phyloP scores from a whole-genome alignment of 768 basidiomycete genomes.

The Amanita rimosa region DNA sequence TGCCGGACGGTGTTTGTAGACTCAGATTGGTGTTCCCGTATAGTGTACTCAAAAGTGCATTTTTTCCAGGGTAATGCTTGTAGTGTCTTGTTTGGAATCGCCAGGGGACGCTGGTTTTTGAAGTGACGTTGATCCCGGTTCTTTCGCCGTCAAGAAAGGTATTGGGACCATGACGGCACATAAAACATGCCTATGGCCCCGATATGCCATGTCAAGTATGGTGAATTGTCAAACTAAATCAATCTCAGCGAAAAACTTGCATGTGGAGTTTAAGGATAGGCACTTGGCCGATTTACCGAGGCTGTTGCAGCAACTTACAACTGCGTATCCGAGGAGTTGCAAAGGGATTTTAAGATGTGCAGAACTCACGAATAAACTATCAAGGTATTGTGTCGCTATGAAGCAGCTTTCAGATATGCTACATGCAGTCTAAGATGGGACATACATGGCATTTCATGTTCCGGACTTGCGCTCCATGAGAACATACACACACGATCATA shows the following conservation, averaged over 20 bases:
- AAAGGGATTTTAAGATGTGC: background rate
- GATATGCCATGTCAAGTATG: background rate
- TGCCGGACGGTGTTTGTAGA: background rate
- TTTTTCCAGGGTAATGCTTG: background rate
- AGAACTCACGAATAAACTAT: slow-evolving; percentile 3
- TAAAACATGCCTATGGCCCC: background rate
- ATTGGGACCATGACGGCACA: background rate
- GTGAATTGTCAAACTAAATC: slow-evolving; percentile 6
- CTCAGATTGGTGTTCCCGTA: background rate
- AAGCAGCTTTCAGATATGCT: slow-evolving; percentile 2
- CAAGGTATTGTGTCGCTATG: background rate
- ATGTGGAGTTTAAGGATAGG: slow-evolving; percentile 1
- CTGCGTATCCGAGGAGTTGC: slow-evolving; percentile 6
- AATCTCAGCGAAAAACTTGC: background rate
- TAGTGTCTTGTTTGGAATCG: too few relatives aligned
- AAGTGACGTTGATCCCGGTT: too few relatives aligned
- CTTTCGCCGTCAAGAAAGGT: background rate
- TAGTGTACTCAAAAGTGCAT: too few relatives aligned
- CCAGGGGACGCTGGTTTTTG: too few relatives aligned
- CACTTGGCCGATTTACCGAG: slow-evolving; percentile 1
- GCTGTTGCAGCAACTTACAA: background rate
- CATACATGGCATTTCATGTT: background rate
- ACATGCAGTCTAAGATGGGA: background rate
- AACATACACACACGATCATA: background rate
- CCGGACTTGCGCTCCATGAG: background rate